Conservation (phyloP, 768 basidiomycete species). For the Phanerodontia chrysosporium region DNA sequence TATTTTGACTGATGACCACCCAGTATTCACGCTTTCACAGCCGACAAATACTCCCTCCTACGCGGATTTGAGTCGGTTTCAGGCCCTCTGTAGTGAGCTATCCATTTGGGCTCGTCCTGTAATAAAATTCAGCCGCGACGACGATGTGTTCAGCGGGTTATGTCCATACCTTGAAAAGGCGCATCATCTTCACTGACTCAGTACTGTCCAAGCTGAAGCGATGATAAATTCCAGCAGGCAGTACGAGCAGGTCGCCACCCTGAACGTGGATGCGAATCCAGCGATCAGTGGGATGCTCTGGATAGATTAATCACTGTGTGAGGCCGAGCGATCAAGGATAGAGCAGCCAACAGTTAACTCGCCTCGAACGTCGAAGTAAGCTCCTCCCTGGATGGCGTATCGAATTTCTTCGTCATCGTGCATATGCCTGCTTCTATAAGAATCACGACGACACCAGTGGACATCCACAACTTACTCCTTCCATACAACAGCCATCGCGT, state of each 20-base stretch:
- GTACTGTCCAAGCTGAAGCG: slow-evolving; percentile 84
- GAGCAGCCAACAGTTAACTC: no score
- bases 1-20: no score
- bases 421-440: slow-evolving; percentile 79
- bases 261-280: slow-evolving; percentile 82
- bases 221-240: slow-evolving; percentile 92
- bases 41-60: slow-evolving; percentile 57
- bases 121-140: neutral
- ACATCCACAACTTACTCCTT: slow-evolving; percentile 53
- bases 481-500: slow-evolving; percentile 79
- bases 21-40: no score
- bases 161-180: slow-evolving; percentile 88
- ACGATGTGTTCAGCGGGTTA: no score
- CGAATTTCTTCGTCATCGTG: slow-evolving; percentile 97
- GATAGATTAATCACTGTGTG: no score
- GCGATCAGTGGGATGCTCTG: slow-evolving; percentile 59
- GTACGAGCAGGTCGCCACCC: slow-evolving; percentile 79
- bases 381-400: slow-evolving; percentile 81
- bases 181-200: slow-evolving; percentile 70
- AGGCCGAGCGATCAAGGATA: no score
- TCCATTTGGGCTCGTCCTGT: slow-evolving; percentile 92
- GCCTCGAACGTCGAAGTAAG: slow-evolving; percentile 92
- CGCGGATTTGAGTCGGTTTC: slow-evolving; percentile 63
- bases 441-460: no score
- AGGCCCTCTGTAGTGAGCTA: slow-evolving; percentile 60